Conservation (phyloP, 2,329 filamentous ascomycete genomes). For the Colletotrichum simmondsii region DNA sequence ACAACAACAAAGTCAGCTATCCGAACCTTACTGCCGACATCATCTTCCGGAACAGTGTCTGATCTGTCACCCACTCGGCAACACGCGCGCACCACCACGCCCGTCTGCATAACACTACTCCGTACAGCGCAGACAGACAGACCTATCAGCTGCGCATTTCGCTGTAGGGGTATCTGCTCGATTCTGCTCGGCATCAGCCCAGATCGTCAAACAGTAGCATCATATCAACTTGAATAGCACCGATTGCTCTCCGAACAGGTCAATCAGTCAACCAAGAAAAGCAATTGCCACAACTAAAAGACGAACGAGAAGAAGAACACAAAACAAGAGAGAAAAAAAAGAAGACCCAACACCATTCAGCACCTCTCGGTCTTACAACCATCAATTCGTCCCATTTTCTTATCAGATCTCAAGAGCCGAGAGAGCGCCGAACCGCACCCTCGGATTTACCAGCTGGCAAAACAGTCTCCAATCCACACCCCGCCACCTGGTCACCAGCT, state of each 20-base stretch:
- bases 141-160: conserved; percentile 25
- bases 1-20: background rate
- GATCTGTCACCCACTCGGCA: background rate
- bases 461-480: conserved; percentile 4
- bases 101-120: background rate
- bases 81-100: background rate
- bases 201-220: background rate
- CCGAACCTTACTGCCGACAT: background rate
- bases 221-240: background rate
- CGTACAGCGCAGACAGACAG: background rate
- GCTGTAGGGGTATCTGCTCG: conserved; percentile 1
- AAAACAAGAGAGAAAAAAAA: no score
- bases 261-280: no score
- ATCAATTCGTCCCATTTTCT: background rate
- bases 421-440: conserved; percentile 27
- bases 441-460: conserved; percentile 30
- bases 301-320: no score
- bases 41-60: background rate
- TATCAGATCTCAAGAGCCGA: conserved; percentile 18
- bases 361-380: no score
- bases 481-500: conserved; percentile 6
- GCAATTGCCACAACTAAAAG: no score
- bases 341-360: background rate
- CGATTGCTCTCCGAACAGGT: background rate
- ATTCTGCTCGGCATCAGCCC: conserved; percentile 23